These are phyloP conservation scores for Oidiodendron maius DNA, from an alignment of 495 filamentous ascomycete species.

Conservation along the genomic window DNA sequence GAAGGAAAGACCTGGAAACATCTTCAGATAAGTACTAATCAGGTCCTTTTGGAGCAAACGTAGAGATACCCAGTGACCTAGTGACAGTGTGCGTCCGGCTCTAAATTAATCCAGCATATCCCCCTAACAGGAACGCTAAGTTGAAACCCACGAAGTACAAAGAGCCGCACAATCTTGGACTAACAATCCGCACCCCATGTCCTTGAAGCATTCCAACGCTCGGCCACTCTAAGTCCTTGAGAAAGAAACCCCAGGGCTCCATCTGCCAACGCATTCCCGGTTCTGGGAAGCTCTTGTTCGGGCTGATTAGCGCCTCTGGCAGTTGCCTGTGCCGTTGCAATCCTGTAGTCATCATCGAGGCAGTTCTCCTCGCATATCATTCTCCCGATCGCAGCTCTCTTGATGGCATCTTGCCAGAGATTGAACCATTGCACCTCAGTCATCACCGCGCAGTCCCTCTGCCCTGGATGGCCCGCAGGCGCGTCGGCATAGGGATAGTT, in stretches of 20 bases:
- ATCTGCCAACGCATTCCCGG: slow-evolving; percentile 22
- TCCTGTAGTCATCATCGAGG: slow-evolving; percentile 20
- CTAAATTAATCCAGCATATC: too few species aligned
- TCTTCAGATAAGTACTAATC: too few species aligned
- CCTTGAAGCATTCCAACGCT: slow-evolving; percentile 7
- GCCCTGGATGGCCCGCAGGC: background rate
- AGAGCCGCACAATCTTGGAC: too few species aligned
- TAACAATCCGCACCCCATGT: background rate
- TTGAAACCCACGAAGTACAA: too few species aligned
- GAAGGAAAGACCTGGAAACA: too few species aligned
- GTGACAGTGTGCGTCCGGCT: too few species aligned
- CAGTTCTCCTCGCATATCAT: slow-evolving; percentile 10
- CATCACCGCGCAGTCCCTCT: slow-evolving; percentile 5
- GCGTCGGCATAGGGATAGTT: slow-evolving; percentile 40
- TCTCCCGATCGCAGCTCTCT: slow-evolving; percentile 17
- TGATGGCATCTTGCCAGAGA: slow-evolving; percentile 17
- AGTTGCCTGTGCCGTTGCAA: slow-evolving; percentile 10
- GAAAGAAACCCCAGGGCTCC: slow-evolving; percentile 11
- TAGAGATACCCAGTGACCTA: too few species aligned
- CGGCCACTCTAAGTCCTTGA: background rate
- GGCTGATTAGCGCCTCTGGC: slow-evolving; percentile 3
- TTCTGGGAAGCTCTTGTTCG: slow-evolving; percentile 8
- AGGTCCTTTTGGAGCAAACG: too few species aligned
- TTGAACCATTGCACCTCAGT: slow-evolving; percentile 16
- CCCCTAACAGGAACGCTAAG: too few species aligned